Conservation (phyloP, 495 filamentous ascomycete species). For the Podospora anserina region DNA sequence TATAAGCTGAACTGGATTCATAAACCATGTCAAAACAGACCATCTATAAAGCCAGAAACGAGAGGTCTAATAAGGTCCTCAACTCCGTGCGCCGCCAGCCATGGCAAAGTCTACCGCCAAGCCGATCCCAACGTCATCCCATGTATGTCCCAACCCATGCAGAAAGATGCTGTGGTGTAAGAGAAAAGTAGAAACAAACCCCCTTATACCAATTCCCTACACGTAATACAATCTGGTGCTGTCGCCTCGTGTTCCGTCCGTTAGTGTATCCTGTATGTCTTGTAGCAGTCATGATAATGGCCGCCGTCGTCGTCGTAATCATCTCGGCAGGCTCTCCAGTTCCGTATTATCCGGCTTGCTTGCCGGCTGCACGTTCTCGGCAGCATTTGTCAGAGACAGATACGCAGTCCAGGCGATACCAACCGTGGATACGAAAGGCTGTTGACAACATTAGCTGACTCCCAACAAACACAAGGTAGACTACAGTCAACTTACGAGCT, state of each 20-base stretch:
- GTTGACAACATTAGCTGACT: neutral
- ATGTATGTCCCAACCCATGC: conserved; percentile 1
- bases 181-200: neutral
- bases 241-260: neutral
- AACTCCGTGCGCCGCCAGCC: conserved; percentile 16
- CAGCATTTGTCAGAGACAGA: conserved; percentile 86
- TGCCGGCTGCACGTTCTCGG: conserved; percentile 56
- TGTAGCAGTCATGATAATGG: neutral
- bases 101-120: neutral
- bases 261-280: neutral
- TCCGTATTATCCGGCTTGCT: neutral
- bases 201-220: neutral
- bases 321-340: neutral
- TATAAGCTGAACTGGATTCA: neutral
- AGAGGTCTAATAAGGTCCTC: neutral
- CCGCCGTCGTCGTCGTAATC: neutral
- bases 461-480: neutral
- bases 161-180: neutral
- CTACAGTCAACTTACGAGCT: conserved; percentile 66
- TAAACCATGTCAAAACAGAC: neutral
- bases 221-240: neutral
- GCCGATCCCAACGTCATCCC: neutral
- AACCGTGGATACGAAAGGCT: conserved; percentile 95
- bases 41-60: neutral
- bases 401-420: conserved; percentile 99